phyloP scores from a whole-genome alignment of 2,329 filamentous ascomycete genomes.

The Alternaria sp. region DNA sequence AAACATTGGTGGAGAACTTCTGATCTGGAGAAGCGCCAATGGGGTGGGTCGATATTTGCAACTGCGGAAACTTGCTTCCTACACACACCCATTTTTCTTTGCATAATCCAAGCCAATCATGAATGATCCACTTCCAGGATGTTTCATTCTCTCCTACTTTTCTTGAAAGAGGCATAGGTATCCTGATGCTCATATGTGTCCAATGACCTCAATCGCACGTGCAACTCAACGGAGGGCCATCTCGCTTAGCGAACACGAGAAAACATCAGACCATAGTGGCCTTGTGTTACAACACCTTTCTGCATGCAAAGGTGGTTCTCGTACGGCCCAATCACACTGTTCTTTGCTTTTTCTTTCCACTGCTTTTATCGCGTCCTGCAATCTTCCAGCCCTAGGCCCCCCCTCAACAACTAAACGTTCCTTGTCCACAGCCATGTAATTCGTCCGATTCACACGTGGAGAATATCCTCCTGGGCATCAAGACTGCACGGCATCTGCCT shows the following conservation, averaged over 20 bases:
- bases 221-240: background rate
- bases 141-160: conserved; percentile 6
- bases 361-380: conserved; percentile 8
- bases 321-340: conserved; percentile 4
- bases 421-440: background rate
- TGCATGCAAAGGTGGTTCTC: conserved; percentile 15
- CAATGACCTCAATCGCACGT: conserved; percentile 1
- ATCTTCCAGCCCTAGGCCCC: conserved; percentile 7
- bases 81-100: background rate
- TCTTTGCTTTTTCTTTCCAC: conserved; percentile 23
- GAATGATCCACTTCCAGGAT: background rate
- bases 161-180: background rate
- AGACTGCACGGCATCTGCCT: conserved; percentile 1
- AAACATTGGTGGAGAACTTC: conserved; percentile 23
- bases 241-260: conserved; percentile 12
- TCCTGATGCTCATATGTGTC: conserved; percentile 1
- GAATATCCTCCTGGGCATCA: background rate
- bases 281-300: conserved; percentile 15
- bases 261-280: conserved; percentile 17
- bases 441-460: conserved; percentile 4
- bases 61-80: conserved; percentile 8
- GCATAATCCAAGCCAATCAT: background rate
- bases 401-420: conserved; percentile 7
- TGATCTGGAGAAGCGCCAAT: conserved; percentile 35
- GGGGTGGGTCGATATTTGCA: background rate